phyloP scores from a whole-genome alignment of 495 filamentous ascomycete species.

The Neurospora cerealis region DNA sequence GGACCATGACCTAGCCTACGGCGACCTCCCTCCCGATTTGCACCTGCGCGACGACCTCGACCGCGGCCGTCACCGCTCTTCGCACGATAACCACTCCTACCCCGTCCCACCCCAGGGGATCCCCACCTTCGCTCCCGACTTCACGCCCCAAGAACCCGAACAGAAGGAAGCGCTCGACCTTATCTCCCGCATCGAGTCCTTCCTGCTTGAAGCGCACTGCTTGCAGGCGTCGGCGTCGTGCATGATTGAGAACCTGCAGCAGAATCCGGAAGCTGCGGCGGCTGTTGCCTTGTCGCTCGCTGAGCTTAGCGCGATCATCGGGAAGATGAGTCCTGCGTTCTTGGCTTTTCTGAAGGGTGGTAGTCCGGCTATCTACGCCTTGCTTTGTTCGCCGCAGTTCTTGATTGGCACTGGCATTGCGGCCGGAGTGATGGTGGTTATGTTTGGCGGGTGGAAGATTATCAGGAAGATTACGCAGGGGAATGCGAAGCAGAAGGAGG shows the following conservation, averaged over 20 bases:
- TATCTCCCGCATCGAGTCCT: slow-evolving; percentile 55
- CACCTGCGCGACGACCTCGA: slow-evolving; percentile 31
- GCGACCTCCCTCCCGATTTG: slow-evolving; percentile 50
- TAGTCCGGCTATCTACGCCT: slow-evolving; percentile 73
- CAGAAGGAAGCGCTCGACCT: slow-evolving; percentile 41
- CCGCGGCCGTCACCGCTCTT: slow-evolving; percentile 17
- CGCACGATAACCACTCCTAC: neutral
- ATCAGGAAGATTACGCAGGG: slow-evolving; percentile 64
- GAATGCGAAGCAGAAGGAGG: slow-evolving; percentile 35
- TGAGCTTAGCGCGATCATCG: slow-evolving; percentile 72
- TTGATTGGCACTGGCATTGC: slow-evolving; percentile 84
- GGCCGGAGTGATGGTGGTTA: slow-evolving; percentile 81
- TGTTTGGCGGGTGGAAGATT: slow-evolving; percentile 94
- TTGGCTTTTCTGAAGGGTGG: slow-evolving; percentile 63
- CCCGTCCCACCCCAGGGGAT: neutral
- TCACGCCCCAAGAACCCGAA: slow-evolving; percentile 42
- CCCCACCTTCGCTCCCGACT: neutral
- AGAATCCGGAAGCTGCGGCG: slow-evolving; percentile 86
- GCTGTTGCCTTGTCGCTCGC: slow-evolving; percentile 88
- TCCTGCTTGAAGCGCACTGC: slow-evolving; percentile 80
- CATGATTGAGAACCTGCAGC: slow-evolving; percentile 79
- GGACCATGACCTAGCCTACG: slow-evolving; percentile 86
- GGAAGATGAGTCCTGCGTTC: slow-evolving; percentile 78
- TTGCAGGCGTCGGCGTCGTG: slow-evolving; percentile 71
- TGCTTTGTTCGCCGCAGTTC: slow-evolving; percentile 87